Conservation (phyloP, 2,329 filamentous ascomycete genomes). For the Alternaria ethzedia region DNA sequence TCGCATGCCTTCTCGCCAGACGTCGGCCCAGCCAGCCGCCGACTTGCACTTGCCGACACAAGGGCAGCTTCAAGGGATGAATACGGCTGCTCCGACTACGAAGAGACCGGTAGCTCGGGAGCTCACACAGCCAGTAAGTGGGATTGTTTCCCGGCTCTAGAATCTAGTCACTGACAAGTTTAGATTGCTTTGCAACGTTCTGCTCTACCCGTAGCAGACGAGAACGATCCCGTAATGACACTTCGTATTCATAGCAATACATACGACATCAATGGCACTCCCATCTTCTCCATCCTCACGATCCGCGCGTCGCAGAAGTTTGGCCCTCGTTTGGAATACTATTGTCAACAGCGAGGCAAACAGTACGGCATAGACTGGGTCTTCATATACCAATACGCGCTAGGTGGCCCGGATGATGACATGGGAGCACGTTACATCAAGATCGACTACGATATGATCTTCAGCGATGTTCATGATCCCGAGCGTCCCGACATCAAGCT, state of each 20-base stretch:
- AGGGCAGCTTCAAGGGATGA: not conserved
- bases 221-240: not conserved
- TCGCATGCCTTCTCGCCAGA: conserved; percentile 4
- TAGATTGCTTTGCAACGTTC: conserved; percentile 1
- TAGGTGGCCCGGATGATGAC: not conserved
- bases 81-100: not conserved
- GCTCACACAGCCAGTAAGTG: not conserved
- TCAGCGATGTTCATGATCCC: conserved; percentile 7
- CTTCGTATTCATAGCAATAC: conserved; percentile 21
- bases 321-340: conserved; percentile 19
- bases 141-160: not conserved
- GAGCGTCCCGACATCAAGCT: conserved; percentile 5
- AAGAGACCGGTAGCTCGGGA: not conserved
- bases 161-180: not conserved
- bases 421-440: conserved; percentile 1
- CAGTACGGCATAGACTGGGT: conserved; percentile 15
- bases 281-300: conserved; percentile 21
- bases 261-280: conserved; percentile 7
- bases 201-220: not conserved
- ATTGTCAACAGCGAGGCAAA: conserved; percentile 19
- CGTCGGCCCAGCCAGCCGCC: not conserved
- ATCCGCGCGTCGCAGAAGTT: conserved; percentile 13
- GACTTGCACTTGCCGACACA: not conserved
- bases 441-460: conserved; percentile 20
- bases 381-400: conserved; percentile 17